phyloP scores from a whole-genome alignment of 768 basidiomycete species.

The Suillus decipiens region DNA sequence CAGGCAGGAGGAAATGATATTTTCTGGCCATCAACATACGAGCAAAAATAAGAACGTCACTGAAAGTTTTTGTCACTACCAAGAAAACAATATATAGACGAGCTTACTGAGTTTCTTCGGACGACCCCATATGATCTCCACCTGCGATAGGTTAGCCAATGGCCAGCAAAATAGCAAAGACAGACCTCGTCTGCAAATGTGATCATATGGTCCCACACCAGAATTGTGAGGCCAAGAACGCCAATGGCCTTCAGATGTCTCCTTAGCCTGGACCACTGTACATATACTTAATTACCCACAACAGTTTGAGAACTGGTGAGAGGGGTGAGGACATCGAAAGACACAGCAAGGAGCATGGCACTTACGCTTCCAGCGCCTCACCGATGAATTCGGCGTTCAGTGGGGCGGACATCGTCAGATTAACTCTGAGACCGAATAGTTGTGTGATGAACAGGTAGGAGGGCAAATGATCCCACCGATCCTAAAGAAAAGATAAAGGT shows the following conservation, averaged over 20 bases:
- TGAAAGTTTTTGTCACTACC: conserved; percentile 15
- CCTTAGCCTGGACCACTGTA: background rate
- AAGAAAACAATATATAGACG: background rate
- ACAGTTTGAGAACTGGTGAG: background rate
- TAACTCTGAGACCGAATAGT: background rate
- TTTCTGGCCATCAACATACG: conserved; percentile 24
- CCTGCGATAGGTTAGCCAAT: conserved; percentile 19
- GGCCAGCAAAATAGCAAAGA: background rate
- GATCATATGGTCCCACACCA: conserved; percentile 50
- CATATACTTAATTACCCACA: background rate
- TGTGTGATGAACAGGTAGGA: background rate
- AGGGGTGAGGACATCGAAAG: background rate
- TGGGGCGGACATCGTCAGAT: background rate
- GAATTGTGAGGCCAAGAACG: conserved; percentile 48
- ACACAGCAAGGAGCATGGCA: background rate
- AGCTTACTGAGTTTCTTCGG: conserved; percentile 35
- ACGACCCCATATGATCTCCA: conserved; percentile 41
- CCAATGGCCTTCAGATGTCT: conserved; percentile 46
- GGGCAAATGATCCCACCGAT: background rate
- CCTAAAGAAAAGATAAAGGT: background rate
- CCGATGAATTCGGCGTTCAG: conserved; percentile 1
- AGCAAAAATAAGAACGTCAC: conserved; percentile 39
- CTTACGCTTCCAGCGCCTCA: conserved; percentile 1
- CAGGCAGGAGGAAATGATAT: background rate
- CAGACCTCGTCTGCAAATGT: conserved; percentile 41